A percentile compares a stretch with the other conserved stretches of the same genome.
Evolutionary conservation across 352 stramenopile genomes (phyloP).

Genomic region (Globisporangium apiculatum): DNA sequence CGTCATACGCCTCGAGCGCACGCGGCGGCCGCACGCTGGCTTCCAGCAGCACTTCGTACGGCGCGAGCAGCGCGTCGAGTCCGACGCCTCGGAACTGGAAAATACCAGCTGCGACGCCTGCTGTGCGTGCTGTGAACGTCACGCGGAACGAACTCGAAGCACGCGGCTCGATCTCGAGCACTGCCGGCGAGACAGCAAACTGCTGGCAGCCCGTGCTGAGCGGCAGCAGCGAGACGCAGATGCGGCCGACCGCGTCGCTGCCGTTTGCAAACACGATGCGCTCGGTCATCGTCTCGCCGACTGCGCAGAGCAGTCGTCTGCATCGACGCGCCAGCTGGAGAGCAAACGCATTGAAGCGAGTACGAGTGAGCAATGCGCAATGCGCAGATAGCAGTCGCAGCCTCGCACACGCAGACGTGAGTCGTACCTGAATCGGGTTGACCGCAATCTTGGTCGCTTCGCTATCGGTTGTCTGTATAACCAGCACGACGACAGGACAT

Average conservation of each 20-base stretch:
- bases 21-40: constrained; percentile 50
- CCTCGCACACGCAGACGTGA: not conserved
- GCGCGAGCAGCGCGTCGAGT: constrained; percentile 46
- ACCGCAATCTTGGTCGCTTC: constrained; percentile 5
- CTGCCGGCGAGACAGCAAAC: constrained; percentile 67
- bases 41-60: constrained; percentile 83
- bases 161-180: constrained; percentile 59
- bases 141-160: constrained; percentile 60
- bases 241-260: constrained; percentile 40
- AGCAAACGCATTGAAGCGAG: not conserved
- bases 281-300: constrained; percentile 67
- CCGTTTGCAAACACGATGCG: constrained; percentile 74
- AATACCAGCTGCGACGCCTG: constrained; percentile 68
- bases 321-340: constrained; percentile 48
- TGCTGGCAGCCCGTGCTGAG: constrained; percentile 81
- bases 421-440: constrained; percentile 13
- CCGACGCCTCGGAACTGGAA: constrained; percentile 82
- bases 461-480: constrained; percentile 5
- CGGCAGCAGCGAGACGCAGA: constrained; percentile 75
- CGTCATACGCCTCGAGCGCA: constrained; percentile 18
- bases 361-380: not conserved
- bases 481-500: not conserved
- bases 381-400: not conserved
- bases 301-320: constrained; percentile 57
- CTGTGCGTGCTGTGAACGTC: constrained; percentile 48